Conservation (phyloP, 1,139 yeast species). For the Wickerhamomyces sp. region DNA sequence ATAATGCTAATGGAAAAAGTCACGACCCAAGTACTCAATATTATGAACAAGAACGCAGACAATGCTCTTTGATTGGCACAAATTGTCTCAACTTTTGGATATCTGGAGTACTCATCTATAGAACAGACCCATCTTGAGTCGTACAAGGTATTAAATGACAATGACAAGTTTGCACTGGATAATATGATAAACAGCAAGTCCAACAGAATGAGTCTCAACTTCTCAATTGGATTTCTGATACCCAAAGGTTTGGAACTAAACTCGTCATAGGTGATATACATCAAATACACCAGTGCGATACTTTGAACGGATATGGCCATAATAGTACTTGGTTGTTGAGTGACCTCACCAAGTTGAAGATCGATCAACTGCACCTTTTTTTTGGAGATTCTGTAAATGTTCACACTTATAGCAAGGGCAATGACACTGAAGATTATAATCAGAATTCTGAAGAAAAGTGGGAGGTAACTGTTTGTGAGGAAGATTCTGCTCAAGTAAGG, state of each 20-base stretch:
- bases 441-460: slow-evolving; percentile 66
- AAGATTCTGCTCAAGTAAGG: slow-evolving; percentile 58
- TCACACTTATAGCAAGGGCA: slow-evolving; percentile 65
- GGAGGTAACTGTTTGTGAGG: slow-evolving; percentile 74
- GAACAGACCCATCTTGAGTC: slow-evolving; percentile 83
- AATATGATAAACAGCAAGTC: slow-evolving; percentile 88
- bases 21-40: slow-evolving; percentile 75
- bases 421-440: slow-evolving; percentile 57
- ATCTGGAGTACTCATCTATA: slow-evolving; percentile 24
- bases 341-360: slow-evolving; percentile 30
- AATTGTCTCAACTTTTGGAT: slow-evolving; percentile 35
- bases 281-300: slow-evolving; percentile 68
- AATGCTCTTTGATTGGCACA: slow-evolving; percentile 80
- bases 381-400: slow-evolving; percentile 50
- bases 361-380: slow-evolving; percentile 18
- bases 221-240: slow-evolving; percentile 74
- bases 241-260: slow-evolving; percentile 90
- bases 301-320: slow-evolving; percentile 89
- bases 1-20: slow-evolving; percentile 80
- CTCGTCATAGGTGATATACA: slow-evolving; percentile 86
- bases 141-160: slow-evolving; percentile 77
- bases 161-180: slow-evolving; percentile 82
- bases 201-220: slow-evolving; percentile 68
- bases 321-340: slow-evolving; percentile 84
- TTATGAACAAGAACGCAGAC: slow-evolving; percentile 72